These are phyloP conservation scores for Metschnikowia koreensis DNA, from an alignment of 805 yeast genomes.

Conservation along the genomic window DNA sequence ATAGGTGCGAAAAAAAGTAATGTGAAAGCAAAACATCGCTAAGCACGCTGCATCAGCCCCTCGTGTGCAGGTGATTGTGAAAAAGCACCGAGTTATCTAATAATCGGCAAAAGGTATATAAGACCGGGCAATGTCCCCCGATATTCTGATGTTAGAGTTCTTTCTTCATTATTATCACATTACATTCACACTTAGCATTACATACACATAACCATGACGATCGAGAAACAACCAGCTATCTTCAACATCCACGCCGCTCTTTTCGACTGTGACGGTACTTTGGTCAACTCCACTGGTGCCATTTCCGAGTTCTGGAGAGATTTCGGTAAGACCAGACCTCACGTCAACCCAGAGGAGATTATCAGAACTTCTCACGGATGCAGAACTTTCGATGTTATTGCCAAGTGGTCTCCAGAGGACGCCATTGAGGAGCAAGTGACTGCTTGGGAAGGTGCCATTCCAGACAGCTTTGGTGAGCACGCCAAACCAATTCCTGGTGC, in stretches of 20 bases:
- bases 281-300: conserved; percentile 79
- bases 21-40: conserved; percentile 1
- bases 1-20: conserved; percentile 3
- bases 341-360: conserved; percentile 66
- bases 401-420: conserved; percentile 70
- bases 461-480: conserved; percentile 66
- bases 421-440: conserved; percentile 65
- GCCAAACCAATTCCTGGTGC: conserved; percentile 80
- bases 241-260: conserved; percentile 49
- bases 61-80: conserved; percentile 1
- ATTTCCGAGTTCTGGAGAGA: conserved; percentile 82
- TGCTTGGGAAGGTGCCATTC: conserved; percentile 66
- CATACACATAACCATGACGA: conserved; percentile 13
- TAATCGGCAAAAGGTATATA: conserved; percentile 6
- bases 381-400: conserved; percentile 76
- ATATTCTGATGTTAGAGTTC: background rate
- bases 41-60: background rate
- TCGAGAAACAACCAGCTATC: conserved; percentile 40
- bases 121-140: background rate
- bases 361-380: conserved; percentile 79
- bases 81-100: conserved; percentile 4
- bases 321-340: conserved; percentile 64
- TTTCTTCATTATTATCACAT: background rate
- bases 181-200: conserved; percentile 1
- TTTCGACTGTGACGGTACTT: conserved; percentile 86